Percentiles rank a stretch among this genome's conserved stretches.
Evolutionary conservation across 1,139 yeast species (phyloP).

Genomic region (Debaryomycetaceae sp.): DNA sequence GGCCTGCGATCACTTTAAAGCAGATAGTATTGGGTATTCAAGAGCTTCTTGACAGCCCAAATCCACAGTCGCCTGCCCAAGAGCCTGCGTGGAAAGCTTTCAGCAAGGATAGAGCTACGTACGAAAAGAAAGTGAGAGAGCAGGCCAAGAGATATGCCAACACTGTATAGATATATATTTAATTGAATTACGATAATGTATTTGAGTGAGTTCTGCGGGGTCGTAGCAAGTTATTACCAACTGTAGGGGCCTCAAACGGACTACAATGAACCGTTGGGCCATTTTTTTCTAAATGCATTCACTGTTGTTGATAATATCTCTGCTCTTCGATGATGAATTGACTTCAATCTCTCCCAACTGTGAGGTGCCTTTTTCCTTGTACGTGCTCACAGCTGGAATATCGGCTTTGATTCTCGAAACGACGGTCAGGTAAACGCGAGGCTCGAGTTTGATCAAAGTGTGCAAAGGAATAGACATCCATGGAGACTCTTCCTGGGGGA

Average conservation of each 20-base stretch:
- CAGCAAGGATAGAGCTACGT: slow-evolving; percentile 60
- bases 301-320: slow-evolving; percentile 39
- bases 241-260: too few relatives aligned
- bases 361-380: slow-evolving; percentile 89
- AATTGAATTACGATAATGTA: neutral
- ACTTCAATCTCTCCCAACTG: slow-evolving; percentile 60
- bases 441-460: slow-evolving; percentile 88
- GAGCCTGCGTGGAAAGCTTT: slow-evolving; percentile 93
- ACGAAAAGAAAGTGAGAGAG: slow-evolving; percentile 73
- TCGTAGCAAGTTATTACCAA: too few relatives aligned
- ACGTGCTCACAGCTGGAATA: slow-evolving; percentile 96
- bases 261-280: too few relatives aligned
- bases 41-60: slow-evolving; percentile 84
- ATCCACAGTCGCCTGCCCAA: slow-evolving; percentile 96
- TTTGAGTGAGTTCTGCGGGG: neutral
- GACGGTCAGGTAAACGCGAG: slow-evolving; percentile 85
- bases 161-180: slow-evolving; percentile 1
- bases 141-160: slow-evolving; percentile 71
- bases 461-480: slow-evolving; percentile 99
- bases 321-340: slow-evolving; percentile 27
- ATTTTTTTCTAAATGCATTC: slow-evolving; percentile 4
- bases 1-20: slow-evolving; percentile 91
- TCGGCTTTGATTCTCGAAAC: slow-evolving; percentile 91
- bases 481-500: slow-evolving; percentile 95
- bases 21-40: slow-evolving; percentile 91